Evolutionary conservation across 768 basidiomycete species (phyloP).

Genomic region (Phaeolepiota aurea): DNA sequence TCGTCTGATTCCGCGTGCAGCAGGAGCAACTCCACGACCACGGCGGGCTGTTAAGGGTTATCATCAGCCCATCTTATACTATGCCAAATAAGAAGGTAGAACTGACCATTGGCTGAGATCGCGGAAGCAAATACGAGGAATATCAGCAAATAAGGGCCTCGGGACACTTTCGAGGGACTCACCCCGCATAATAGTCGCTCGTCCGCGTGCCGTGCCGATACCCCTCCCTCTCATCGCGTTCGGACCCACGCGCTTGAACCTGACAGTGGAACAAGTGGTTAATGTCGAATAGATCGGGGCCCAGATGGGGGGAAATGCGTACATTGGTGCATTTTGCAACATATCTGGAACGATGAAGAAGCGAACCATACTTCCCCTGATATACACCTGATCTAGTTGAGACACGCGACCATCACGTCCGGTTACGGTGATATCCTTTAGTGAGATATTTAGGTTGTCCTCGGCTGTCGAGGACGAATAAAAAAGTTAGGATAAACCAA

Average conservation of each 20-base stretch:
- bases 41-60: slow-evolving; percentile 57
- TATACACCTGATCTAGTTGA: slow-evolving; percentile 98
- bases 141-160: neutral
- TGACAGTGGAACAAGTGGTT: slow-evolving; percentile 23
- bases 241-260: slow-evolving; percentile 98
- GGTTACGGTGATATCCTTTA: slow-evolving; percentile 96
- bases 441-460: slow-evolving; percentile 94
- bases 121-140: slow-evolving; percentile 6
- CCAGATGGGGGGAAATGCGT: slow-evolving; percentile 21
- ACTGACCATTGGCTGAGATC: slow-evolving; percentile 66
- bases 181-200: slow-evolving; percentile 98
- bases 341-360: slow-evolving; percentile 99
- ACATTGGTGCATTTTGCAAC: slow-evolving; percentile 99
- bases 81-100: neutral
- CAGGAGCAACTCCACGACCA: slow-evolving; percentile 70
- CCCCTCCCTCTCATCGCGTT: slow-evolving; percentile 98
- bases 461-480: too few species aligned
- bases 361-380: slow-evolving; percentile 94
- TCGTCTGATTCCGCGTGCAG: slow-evolving; percentile 75
- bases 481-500: slow-evolving; percentile 10
- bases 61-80: slow-evolving; percentile 6
- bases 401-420: slow-evolving; percentile 97
- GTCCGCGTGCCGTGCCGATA: slow-evolving; percentile 98
- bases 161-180: slow-evolving; percentile 17
- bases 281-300: neutral